Conservation (phyloP, 1,284 basidiomycete species). For the Papiliotrema terrestris region DNA sequence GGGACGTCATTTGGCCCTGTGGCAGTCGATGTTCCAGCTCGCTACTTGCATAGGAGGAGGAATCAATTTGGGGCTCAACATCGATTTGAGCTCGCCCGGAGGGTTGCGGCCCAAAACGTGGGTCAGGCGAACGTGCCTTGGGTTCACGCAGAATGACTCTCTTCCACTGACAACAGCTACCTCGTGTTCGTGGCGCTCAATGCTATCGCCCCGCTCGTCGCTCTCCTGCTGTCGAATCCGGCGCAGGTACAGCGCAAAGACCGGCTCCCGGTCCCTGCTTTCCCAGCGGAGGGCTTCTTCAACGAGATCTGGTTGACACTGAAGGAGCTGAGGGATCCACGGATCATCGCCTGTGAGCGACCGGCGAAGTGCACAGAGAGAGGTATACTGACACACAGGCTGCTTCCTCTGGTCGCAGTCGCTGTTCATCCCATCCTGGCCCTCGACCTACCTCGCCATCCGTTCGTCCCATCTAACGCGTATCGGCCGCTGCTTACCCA, state of each 20-base stretch:
- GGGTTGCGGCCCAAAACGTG: conserved; percentile 36
- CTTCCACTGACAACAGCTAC: conserved; percentile 15
- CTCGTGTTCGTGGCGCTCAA: conserved; percentile 49
- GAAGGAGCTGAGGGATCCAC: conserved; percentile 19
- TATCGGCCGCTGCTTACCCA: too few species aligned
- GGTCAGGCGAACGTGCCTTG: neutral
- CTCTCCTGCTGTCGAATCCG: conserved; percentile 38
- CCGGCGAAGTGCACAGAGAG: neutral
- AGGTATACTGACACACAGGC: neutral
- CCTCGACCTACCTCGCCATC: conserved; percentile 28
- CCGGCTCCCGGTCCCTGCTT: conserved; percentile 34
- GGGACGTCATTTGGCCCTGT: conserved; percentile 41
- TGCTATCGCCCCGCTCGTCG: conserved; percentile 36
- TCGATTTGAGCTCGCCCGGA: conserved; percentile 29
- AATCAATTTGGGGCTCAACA: conserved; percentile 47
- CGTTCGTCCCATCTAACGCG: too few species aligned
- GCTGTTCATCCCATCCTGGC: conserved; percentile 35
- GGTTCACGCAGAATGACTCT: neutral
- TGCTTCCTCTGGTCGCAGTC: conserved; percentile 18
- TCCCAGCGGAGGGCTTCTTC: conserved; percentile 17
- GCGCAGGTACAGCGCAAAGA: conserved; percentile 45
- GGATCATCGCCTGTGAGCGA: conserved; percentile 11
- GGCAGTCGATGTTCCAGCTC: conserved; percentile 40
- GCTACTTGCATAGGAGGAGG: conserved; percentile 41
- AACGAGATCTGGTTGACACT: conserved; percentile 34